Evolutionary conservation across 176 grass and related monocot genomes (phyloP).

Genomic region (Oryza glaberrima): DNA sequence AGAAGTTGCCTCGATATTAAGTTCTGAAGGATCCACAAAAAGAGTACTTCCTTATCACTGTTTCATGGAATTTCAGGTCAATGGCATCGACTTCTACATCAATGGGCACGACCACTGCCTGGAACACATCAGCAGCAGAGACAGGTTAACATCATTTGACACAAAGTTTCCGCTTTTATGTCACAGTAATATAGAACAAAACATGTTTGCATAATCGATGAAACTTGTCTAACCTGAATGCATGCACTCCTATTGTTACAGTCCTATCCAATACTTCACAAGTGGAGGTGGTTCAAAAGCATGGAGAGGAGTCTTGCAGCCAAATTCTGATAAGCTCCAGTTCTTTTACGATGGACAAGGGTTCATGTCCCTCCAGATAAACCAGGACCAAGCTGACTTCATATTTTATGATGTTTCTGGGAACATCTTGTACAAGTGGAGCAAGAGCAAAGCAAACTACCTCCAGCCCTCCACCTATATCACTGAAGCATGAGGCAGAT

Average conservation of each 20-base stretch:
- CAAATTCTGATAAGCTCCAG: constrained; percentile 65
- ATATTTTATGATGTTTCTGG: constrained; percentile 71
- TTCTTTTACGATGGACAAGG: constrained; percentile 96
- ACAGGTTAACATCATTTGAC: constrained; percentile 52
- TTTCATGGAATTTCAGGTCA: constrained; percentile 37
- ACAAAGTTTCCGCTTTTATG: not conserved
- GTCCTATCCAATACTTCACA: constrained; percentile 84
- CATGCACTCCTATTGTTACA: constrained; percentile 37
- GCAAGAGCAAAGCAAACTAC: constrained; percentile 46
- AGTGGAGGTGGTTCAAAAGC: constrained; percentile 87
- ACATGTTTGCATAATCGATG: not conserved
- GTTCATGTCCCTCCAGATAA: constrained; percentile 83
- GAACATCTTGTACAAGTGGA: constrained; percentile 64
- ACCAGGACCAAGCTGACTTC: constrained; percentile 48
- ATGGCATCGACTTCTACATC: constrained; percentile 67
- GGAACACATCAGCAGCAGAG: constrained; percentile 87
- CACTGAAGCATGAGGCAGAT: constrained; percentile 37
- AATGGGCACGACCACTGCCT: constrained; percentile 97
- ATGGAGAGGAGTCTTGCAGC: constrained; percentile 69
- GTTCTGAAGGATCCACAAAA: not conserved
- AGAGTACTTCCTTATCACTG: not conserved
- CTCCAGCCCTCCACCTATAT: constrained; percentile 23
- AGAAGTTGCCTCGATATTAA: constrained; percentile 8
- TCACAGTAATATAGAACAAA: not conserved
- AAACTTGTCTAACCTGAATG: constrained; percentile 19